A percentile compares a stretch with the other conserved stretches of the same genome.
Conservation (phyloP, 495 filamentous ascomycete genomes). For the Penicillium pulvis region DNA sequence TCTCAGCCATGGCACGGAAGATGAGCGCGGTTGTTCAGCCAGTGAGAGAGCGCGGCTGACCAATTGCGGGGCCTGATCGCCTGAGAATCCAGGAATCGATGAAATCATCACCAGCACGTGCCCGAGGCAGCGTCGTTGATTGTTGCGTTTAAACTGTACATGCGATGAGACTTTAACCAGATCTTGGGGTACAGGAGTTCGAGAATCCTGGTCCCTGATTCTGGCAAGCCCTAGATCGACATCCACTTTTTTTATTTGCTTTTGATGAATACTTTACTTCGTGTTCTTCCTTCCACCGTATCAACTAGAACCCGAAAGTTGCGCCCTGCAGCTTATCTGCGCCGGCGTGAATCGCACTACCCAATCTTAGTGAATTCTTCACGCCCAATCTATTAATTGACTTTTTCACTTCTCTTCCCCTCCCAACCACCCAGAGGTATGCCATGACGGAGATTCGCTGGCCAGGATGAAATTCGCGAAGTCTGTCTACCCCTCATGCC, state of each 20-base stretch:
- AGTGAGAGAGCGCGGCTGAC: neutral
- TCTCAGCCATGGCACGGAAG: neutral
- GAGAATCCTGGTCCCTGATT: neutral
- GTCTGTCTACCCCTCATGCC: conserved; percentile 36
- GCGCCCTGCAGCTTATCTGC: conserved; percentile 11
- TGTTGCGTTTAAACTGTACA: conserved; percentile 16
- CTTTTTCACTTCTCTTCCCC: conserved; percentile 4
- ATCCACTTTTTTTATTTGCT: conserved; percentile 6
- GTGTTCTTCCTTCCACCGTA: neutral
- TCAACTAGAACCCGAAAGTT: conserved; percentile 1
- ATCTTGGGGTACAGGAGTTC: conserved; percentile 1
- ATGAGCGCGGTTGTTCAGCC: neutral
- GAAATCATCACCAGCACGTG: conserved; percentile 22
- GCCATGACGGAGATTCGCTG: conserved; percentile 25
- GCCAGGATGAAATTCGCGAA: conserved; percentile 65
- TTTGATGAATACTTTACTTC: conserved; percentile 8
- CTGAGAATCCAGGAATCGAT: conserved; percentile 12
- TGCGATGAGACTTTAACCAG: neutral
- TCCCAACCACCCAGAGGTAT: conserved; percentile 11
- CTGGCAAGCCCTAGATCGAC: conserved; percentile 1
- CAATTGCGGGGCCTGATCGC: conserved; percentile 9
- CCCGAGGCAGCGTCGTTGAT: conserved; percentile 18
- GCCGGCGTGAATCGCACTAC: neutral
- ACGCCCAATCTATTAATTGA: neutral
- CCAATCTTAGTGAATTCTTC: neutral